Evolutionary conservation across 169 alveolate species (phyloP), one percentile per base, ranked within the genome.

Genomic region (Amoebophrya sp.): DNA sequence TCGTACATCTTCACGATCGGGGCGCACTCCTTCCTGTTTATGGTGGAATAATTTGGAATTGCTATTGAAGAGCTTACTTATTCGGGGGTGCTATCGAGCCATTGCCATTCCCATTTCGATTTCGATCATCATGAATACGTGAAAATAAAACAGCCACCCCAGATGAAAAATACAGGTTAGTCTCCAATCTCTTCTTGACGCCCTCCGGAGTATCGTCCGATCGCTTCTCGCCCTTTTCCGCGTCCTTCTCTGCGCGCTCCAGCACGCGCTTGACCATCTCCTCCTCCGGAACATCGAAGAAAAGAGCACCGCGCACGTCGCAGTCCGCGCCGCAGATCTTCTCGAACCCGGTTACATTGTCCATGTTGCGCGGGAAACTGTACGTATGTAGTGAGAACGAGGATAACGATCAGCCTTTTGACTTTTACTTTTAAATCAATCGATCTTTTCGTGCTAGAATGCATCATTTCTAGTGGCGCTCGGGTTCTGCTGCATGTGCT

Each of bases 341-440:
- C 83, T 66, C 35, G 38, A 18, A 66, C 39, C 83, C 83, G 32
- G 38, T 12, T 1, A 66, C 83, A 25, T 66, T 66, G 35, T 66
- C 83, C 83, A 7, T 66, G 35, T 66, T 66, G 35, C 83, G 83
- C 83, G 83, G 83, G 35, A 66, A 66, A 66, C 83, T 66, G 83
- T 47, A 12, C 29, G 7, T 18, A 18, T 47, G 7, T 47, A 47
- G 66, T n/a, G n/a, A n/a, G n/a, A n/a, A n/a, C n/a, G n/a, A n/a
- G n/a, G n/a, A n/a, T n/a, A n/a, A n/a, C n/a, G n/a, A n/a, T n/a
- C n/a, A n/a, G n/a, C n/a, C n/a, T n/a, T n/a, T n/a, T n/a, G n/a
- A n/a, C n/a, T n/a, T n/a, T n/a, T n/a, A n/a, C n/a, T n/a, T n/a
- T n/a, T n/a, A n/a, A n/a, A n/a, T n/a, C n/a, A n/a, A n/a, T n/a